Evolutionary conservation across 2,329 filamentous ascomycete species (phyloP).

Genomic region (Trichoderma endophyticum): DNA sequence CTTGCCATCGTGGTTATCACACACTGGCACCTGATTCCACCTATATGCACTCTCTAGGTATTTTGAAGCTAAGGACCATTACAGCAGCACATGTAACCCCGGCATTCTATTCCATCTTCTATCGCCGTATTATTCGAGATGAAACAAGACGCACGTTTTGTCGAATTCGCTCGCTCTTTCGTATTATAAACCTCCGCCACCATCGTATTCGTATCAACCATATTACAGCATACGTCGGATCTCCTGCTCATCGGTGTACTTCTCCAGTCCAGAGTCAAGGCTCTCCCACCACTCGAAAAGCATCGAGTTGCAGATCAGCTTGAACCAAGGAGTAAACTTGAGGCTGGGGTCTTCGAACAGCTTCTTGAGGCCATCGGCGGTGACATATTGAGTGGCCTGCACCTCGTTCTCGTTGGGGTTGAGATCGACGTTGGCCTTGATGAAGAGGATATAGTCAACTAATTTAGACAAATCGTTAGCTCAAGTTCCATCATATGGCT

Average conservation of each 20-base stretch:
- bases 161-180: neutral
- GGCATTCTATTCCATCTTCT: neutral
- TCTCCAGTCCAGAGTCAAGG: slow-evolving; percentile 75
- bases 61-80: neutral
- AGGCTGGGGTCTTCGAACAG: slow-evolving; percentile 79
- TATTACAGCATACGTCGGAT: slow-evolving; percentile 73
- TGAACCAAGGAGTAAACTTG: slow-evolving; percentile 98
- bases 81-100: neutral
- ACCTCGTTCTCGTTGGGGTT: slow-evolving; percentile 85
- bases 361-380: slow-evolving; percentile 73
- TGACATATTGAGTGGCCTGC: slow-evolving; percentile 78
- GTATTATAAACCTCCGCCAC: neutral
- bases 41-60: neutral
- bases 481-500: neutral
- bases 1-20: neutral
- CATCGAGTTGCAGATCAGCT: slow-evolving; percentile 97
- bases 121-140: neutral
- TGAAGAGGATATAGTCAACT: slow-evolving; percentile 98
- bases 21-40: neutral
- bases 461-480: neutral
- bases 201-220: neutral
- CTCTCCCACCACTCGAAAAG: slow-evolving; percentile 96
- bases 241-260: slow-evolving; percentile 79
- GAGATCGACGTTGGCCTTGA: slow-evolving; percentile 87
- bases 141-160: neutral